Base-by-base conservation (phyloP, 345 rosid genomes). In the Corymbia maculata region DNA sequence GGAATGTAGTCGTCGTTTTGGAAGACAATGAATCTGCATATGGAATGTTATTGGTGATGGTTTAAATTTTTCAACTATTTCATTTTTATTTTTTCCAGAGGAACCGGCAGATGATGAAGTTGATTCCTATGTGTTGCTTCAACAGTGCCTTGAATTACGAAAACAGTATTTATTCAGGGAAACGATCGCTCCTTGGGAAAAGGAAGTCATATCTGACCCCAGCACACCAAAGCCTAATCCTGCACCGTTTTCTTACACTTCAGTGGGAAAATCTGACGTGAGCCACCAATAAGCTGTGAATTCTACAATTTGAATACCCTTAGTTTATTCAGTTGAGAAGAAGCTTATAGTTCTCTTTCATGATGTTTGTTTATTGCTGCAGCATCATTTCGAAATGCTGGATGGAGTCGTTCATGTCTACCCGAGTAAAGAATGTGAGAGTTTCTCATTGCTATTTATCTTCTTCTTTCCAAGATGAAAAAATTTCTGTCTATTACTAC, bases 381-480 rank as follows among this genome's bases (percentile, higher is more conserved):
- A 98, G 99, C 99, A 98, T 91, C 88, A 92, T 88, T 98, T 97
- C 92, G 94, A 96, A 94, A 98, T 96, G 98, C 94, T 92, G 93
- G 99, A 98, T 91, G 99, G 99, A 75, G 98, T 96, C 50, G 90
- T 97, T 88, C 99, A 98, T 93, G 99, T 98, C 87, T 98, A 95
- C 92, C 91, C 93, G 85, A 90, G 92, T 89, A 95, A 96, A 93
- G 95, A 97, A 87, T 91, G 99, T 97, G 94, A 94, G 75, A 86
- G 59, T 55, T 44, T 85, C 28, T 55, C 28, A 90, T 13, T 47
- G 36, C 52, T 88, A 88, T 85, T 86, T 55, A 82, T 86, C 42
- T 70, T 85, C 68, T 53, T 91, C 75, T 52, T 85, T 79, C 49
- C 24, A 86, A 26, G 28, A 53, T 70, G 16, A 61, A 57, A 57